Conservation (phyloP, 1,284 basidiomycete genomes). For the Cryptococcus amylolentus region DNA sequence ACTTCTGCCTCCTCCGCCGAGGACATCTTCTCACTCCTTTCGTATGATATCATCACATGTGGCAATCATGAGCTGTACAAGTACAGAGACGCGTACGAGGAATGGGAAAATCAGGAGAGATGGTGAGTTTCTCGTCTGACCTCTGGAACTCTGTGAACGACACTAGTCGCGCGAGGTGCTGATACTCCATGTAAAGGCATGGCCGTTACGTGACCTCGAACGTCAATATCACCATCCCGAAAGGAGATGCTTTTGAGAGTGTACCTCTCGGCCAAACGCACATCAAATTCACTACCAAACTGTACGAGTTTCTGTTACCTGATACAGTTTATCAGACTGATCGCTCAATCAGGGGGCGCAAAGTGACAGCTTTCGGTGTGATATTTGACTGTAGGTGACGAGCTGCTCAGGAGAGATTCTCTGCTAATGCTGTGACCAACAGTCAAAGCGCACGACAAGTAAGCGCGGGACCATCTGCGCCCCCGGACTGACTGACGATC, state of each 20-base stretch:
- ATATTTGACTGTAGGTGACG: slow-evolving; percentile 57
- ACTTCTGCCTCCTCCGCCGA: slow-evolving; percentile 68
- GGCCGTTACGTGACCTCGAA: slow-evolving; percentile 79
- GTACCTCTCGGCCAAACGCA: slow-evolving; percentile 57
- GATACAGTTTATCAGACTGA: no score
- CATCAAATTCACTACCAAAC: slow-evolving; percentile 68
- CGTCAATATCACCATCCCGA: slow-evolving; percentile 69
- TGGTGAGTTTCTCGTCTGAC: slow-evolving; percentile 33
- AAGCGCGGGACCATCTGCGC: slow-evolving; percentile 3
- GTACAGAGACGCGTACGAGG: slow-evolving; percentile 70
- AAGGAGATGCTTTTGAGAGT: slow-evolving; percentile 43
- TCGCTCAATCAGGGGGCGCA: slow-evolving; percentile 53
- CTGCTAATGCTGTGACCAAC: not conserved
- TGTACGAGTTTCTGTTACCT: slow-evolving; percentile 52
- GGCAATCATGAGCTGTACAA: slow-evolving; percentile 88
- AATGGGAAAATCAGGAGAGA: slow-evolving; percentile 65
- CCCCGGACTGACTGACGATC: not conserved
- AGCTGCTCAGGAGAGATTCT: not conserved
- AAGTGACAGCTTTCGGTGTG: slow-evolving; percentile 76
- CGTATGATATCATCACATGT: slow-evolving; percentile 78
- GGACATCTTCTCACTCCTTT: slow-evolving; percentile 68
- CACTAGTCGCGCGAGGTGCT: slow-evolving; percentile 7
- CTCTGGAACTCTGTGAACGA: slow-evolving; percentile 11
- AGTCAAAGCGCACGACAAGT: slow-evolving; percentile 44
- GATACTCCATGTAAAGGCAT: slow-evolving; percentile 48